These are phyloP conservation scores for Urochloa ruziziensis DNA, from an alignment of 176 grass and related monocot genomes.

Conservation along the genomic window DNA sequence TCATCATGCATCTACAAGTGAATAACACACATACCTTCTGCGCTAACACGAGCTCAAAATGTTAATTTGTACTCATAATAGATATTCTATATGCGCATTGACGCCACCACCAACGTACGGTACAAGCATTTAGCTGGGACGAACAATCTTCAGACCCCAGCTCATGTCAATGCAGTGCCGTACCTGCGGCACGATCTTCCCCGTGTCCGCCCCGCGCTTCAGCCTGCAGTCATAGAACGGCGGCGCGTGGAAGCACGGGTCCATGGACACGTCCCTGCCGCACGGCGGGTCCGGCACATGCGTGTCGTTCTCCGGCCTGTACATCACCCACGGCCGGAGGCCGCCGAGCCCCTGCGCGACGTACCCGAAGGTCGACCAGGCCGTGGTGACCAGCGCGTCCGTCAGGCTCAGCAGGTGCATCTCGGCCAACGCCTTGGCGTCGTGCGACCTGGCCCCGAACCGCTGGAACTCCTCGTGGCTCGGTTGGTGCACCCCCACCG, in stretches of 20 bases:
- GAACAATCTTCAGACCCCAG: conserved; percentile 34
- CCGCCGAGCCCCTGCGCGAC: conserved; percentile 55
- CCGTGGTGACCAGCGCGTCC: conserved; percentile 50
- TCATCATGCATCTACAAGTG: too few relatives aligned
- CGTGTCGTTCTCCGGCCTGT: neutral
- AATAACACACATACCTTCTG: too few relatives aligned
- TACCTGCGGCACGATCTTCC: conserved; percentile 49
- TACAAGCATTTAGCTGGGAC: neutral
- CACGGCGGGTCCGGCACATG: conserved; percentile 20
- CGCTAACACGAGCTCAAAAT: too few relatives aligned
- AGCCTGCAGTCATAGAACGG: conserved; percentile 52
- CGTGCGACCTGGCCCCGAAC: conserved; percentile 31
- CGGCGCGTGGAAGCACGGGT: conserved; percentile 64
- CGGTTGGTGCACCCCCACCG: conserved; percentile 63
- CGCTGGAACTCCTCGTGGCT: conserved; percentile 58
- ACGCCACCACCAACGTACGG: neutral
- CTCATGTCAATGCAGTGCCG: conserved; percentile 9
- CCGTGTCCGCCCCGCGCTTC: conserved; percentile 25
- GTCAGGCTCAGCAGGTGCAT: conserved; percentile 61
- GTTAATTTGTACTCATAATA: too few relatives aligned
- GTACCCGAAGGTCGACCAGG: conserved; percentile 65
- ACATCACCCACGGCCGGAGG: conserved; percentile 47
- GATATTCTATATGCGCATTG: neutral
- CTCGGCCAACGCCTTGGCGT: conserved; percentile 62
- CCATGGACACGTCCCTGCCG: conserved; percentile 36